phyloP scores from a whole-genome alignment of 345 rosid species.

The Angophora floribunda region DNA sequence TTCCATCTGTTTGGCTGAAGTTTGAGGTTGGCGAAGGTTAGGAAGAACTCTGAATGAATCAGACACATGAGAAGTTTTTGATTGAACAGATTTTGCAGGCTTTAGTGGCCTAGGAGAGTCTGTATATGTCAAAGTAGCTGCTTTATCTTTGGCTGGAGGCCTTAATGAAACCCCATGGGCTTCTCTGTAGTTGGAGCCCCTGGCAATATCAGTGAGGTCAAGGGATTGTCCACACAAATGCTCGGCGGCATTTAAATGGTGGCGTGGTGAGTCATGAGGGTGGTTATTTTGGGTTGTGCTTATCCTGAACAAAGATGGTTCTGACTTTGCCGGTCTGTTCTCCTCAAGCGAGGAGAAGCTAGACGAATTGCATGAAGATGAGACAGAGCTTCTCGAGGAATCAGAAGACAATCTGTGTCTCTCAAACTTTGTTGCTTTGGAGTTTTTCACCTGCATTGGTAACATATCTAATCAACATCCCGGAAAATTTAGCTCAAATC shows the following conservation, averaged over 20 bases:
- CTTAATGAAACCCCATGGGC: conserved; percentile 28
- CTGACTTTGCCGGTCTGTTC: conserved; percentile 36
- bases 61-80: conserved; percentile 25
- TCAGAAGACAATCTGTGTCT: conserved; percentile 54
- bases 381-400: conserved; percentile 54
- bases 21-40: conserved; percentile 17
- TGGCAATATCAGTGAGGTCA: conserved; percentile 6
- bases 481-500: background rate
- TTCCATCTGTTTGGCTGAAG: conserved; percentile 23
- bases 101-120: conserved; percentile 63
- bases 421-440: conserved; percentile 30
- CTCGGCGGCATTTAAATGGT: conserved; percentile 23
- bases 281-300: background rate
- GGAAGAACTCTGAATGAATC: conserved; percentile 34
- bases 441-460: conserved; percentile 45
- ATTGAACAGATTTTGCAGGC: conserved; percentile 30
- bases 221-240: conserved; percentile 21
- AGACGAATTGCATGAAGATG: conserved; percentile 75
- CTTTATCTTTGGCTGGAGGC: conserved; percentile 18
- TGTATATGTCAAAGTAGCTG: conserved; percentile 35
- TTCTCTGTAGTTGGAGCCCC: conserved; percentile 48
- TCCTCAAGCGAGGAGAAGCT: conserved; percentile 60
- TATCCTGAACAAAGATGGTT: conserved; percentile 24
- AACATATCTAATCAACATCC: background rate
- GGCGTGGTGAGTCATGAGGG: background rate